Evolutionary conservation across 768 basidiomycete genomes (phyloP).

Genomic region (Leucosporidium yakuticum): DNA sequence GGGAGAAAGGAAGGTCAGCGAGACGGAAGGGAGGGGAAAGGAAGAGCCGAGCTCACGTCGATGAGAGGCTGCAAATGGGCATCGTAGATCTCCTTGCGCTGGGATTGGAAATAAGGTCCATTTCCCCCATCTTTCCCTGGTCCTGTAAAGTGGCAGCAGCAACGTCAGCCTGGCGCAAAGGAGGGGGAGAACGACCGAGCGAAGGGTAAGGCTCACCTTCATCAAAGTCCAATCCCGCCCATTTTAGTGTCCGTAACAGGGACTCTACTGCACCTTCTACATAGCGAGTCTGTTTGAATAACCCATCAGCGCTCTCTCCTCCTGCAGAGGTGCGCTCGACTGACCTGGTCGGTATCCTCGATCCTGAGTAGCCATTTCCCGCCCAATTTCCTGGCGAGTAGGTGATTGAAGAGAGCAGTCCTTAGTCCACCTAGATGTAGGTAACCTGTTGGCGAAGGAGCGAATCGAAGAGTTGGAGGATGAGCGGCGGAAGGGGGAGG

Average conservation of each 20-base stretch:
- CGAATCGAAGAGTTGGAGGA: slow-evolving; percentile 61
- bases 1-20: not conserved
- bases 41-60: slow-evolving; percentile 51
- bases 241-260: slow-evolving; percentile 66
- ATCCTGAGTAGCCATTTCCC: slow-evolving; percentile 89
- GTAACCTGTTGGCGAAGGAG: slow-evolving; percentile 91
- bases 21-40: too few species aligned
- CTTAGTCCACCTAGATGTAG: slow-evolving; percentile 90
- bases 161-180: not conserved
- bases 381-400: slow-evolving; percentile 70
- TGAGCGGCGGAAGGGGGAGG: not conserved
- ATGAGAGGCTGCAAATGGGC: slow-evolving; percentile 66
- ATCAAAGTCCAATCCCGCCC: slow-evolving; percentile 89
- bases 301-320: slow-evolving; percentile 4
- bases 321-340: slow-evolving; percentile 34
- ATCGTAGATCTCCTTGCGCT: slow-evolving; percentile 79
- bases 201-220: slow-evolving; percentile 56
- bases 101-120: slow-evolving; percentile 88
- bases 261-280: slow-evolving; percentile 80
- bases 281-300: slow-evolving; percentile 56
- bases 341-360: slow-evolving; percentile 89
- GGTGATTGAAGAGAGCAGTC: slow-evolving; percentile 87
- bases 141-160: slow-evolving; percentile 49
- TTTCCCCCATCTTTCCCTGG: slow-evolving; percentile 69
- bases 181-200: not conserved